A percentile compares a stretch with the other conserved stretches of the same genome.
These are phyloP conservation scores for Xanthoceras sorbifolium DNA, from an alignment of 345 rosid genomes.

Conservation along the genomic window DNA sequence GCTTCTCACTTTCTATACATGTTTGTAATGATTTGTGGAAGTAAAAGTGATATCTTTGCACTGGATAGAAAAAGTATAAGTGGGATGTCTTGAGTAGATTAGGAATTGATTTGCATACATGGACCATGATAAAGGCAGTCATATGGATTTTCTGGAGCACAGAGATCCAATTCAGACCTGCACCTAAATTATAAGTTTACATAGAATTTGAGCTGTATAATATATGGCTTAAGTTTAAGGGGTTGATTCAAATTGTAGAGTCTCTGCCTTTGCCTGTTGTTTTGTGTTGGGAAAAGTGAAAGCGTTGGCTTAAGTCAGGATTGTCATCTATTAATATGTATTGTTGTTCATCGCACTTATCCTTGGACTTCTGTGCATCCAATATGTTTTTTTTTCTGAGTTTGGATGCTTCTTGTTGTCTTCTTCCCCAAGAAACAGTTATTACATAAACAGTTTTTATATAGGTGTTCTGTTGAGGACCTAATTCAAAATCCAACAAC, in stretches of 20 bases:
- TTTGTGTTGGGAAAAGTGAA: slow-evolving; percentile 3
- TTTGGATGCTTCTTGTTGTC: neutral
- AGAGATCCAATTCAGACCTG: neutral
- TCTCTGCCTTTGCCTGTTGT: neutral
- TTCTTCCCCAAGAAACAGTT: neutral
- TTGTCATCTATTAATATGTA: neutral
- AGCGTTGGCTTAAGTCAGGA: neutral
- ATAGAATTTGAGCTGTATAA: neutral
- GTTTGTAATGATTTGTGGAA: neutral
- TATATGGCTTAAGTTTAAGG: neutral
- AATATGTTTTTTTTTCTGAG: neutral
- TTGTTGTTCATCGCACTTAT: neutral
- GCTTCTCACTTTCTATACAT: neutral
- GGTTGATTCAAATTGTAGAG: neutral
- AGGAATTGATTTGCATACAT: neutral
- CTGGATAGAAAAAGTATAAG: neutral
- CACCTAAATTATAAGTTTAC: neutral
- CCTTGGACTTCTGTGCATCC: neutral
- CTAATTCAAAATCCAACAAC: too few relatives aligned
- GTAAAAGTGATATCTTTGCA: neutral
- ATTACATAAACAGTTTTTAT: neutral
- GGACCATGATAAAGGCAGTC: neutral
- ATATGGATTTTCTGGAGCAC: neutral
- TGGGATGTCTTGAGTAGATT: neutral
- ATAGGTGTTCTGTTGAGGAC: too few relatives aligned